Percentiles rank a stretch among this genome's conserved stretches.
Evolutionary conservation across 225 moss, liverwort and hornwort species (phyloP).

Genomic region (Sphagnum contortum): DNA sequence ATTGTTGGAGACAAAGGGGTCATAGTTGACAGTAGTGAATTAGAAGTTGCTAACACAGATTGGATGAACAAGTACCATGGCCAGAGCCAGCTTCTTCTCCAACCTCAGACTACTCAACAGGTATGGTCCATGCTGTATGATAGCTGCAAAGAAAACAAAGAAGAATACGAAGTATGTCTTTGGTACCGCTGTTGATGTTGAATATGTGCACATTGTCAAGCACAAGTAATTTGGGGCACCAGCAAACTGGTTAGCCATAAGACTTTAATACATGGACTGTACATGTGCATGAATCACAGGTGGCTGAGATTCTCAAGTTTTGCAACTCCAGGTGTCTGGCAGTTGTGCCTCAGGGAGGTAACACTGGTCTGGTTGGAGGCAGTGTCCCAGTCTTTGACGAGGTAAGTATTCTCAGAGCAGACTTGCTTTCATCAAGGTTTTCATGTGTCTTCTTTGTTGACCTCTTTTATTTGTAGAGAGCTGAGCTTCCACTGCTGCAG

Average conservation of each 20-base stretch:
- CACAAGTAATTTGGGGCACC: not conserved
- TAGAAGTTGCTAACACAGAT: slow-evolving; percentile 79
- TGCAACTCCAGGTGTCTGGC: slow-evolving; percentile 74
- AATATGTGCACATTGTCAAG: not conserved
- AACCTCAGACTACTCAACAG: slow-evolving; percentile 71
- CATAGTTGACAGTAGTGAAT: slow-evolving; percentile 57
- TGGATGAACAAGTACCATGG: slow-evolving; percentile 96
- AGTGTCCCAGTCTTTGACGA: slow-evolving; percentile 96
- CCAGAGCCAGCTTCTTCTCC: slow-evolving; percentile 75
- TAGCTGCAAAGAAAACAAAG: too few species aligned
- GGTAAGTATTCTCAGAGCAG: slow-evolving; percentile 16
- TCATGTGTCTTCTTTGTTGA: not conserved
- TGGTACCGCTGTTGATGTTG: not conserved
- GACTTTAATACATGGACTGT: not conserved
- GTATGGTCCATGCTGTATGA: slow-evolving; percentile 11
- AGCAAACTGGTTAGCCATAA: not conserved
- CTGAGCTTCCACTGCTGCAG: too few species aligned
- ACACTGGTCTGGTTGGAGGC: slow-evolving; percentile 96
- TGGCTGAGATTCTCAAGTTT: slow-evolving; percentile 67
- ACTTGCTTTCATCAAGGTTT: not conserved
- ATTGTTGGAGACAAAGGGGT: slow-evolving; percentile 71
- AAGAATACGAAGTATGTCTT: not conserved
- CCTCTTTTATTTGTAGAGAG: too few species aligned
- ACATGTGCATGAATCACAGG: slow-evolving; percentile 27
- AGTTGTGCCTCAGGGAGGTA: slow-evolving; percentile 94